Conservation (phyloP, 345 rosid genomes). For the Syzygium grande region DNA sequence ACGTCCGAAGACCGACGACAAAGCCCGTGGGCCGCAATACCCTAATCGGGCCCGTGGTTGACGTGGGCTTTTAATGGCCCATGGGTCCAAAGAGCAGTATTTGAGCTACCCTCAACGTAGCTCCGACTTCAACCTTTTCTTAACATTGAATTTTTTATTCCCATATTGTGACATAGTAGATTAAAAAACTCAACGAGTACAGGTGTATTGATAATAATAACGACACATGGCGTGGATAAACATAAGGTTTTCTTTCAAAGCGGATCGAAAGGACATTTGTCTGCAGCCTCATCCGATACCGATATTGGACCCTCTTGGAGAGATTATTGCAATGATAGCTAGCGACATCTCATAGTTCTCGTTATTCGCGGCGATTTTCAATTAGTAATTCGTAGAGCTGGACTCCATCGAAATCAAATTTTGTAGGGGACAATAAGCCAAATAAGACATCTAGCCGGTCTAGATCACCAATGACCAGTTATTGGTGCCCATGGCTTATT, state of each 20-base stretch:
- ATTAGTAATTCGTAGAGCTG: not conserved
- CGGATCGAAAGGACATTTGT: no score
- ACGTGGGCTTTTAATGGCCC: not conserved
- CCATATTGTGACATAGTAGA: no score
- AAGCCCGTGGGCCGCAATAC: not conserved
- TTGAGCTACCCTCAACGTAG: not conserved
- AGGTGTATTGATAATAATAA: no score
- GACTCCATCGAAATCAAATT: not conserved
- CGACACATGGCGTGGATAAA: no score
- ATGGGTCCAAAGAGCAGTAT: not conserved
- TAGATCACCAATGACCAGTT: no score
- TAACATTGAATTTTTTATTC: no score
- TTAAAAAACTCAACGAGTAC: no score
- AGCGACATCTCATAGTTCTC: not conserved
- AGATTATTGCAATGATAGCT: no score
- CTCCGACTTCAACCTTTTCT: no score
- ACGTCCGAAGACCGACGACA: not conserved
- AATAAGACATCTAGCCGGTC: not conserved
- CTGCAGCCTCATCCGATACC: no score
- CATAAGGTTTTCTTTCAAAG: no score
- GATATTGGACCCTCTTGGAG: no score
- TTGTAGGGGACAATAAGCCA: not conserved
- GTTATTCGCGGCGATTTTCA: not conserved
- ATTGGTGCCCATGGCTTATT: not conserved
- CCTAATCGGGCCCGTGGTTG: not conserved